phyloP scores from a whole-genome alignment of 768 basidiomycete genomes.

The Kwoniella sp. region DNA sequence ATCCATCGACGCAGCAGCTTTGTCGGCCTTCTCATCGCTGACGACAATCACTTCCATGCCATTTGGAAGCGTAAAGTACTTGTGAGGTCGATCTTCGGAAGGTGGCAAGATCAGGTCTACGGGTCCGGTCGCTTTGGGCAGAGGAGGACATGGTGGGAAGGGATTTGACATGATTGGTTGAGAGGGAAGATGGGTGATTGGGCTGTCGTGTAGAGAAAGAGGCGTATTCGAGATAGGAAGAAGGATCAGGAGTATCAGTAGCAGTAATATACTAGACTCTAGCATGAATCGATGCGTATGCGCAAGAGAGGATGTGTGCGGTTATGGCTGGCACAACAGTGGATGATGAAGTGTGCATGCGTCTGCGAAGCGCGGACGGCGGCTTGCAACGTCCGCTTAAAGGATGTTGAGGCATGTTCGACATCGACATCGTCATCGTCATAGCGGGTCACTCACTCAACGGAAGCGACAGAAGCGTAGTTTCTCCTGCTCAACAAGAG shows the following conservation, averaged over 20 bases:
- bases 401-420: neutral
- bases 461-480: conserved; percentile 21
- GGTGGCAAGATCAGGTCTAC: conserved; percentile 50
- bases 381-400: neutral
- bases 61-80: conserved; percentile 80
- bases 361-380: neutral
- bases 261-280: neutral
- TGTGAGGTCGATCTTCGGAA: conserved; percentile 51
- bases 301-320: neutral
- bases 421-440: no score
- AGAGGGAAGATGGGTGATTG: conserved; percentile 8
- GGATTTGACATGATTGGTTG: conserved; percentile 22
- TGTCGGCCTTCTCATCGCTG: conserved; percentile 83
- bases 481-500: conserved; percentile 5
- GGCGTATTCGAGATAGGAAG: neutral
- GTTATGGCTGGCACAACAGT: neutral
- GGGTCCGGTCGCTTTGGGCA: conserved; percentile 36
- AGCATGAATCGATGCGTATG: neutral
- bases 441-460: conserved; percentile 15
- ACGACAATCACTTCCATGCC: conserved; percentile 84
- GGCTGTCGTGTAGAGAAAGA: neutral
- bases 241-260: conserved; percentile 1
- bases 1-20: conserved; percentile 90
- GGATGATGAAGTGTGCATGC: conserved; percentile 1
- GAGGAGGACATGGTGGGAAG: conserved; percentile 45